These are phyloP conservation scores for Begonia masoniana DNA, from an alignment of 306 rosid species.

Conservation along the genomic window DNA sequence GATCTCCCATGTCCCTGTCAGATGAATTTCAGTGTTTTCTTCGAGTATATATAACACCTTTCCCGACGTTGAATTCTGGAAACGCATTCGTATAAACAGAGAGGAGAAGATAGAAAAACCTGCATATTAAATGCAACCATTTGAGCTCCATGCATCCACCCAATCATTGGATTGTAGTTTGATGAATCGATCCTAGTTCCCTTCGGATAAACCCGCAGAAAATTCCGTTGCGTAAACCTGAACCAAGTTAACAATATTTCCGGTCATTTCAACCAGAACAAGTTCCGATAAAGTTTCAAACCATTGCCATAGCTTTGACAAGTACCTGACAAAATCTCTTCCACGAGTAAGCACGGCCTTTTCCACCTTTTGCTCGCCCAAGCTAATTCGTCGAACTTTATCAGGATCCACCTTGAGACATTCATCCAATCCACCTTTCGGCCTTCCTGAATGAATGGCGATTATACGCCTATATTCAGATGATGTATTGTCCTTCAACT, in stretches of 20 bases:
- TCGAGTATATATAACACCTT: not conserved
- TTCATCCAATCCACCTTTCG: conserved; percentile 78
- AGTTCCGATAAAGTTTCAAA: not conserved
- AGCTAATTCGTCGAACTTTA: conserved; percentile 79
- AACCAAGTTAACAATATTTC: conserved; percentile 8
- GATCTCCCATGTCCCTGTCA: conserved; percentile 90
- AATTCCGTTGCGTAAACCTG: conserved; percentile 91
- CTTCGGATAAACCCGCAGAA: conserved; percentile 91
- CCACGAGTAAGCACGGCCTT: conserved; percentile 54
- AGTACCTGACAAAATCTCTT: conserved; percentile 72
- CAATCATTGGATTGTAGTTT: conserved; percentile 87
- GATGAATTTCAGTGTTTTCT: conserved; percentile 8
- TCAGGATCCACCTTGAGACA: conserved; percentile 78
- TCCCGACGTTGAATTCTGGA: not conserved
- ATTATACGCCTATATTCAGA: conserved; percentile 67
- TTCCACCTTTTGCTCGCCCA: conserved; percentile 92
- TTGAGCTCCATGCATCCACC: conserved; percentile 98
- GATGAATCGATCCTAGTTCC: conserved; percentile 91
- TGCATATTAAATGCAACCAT: conserved; percentile 99
- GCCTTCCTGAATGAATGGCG: conserved; percentile 96
- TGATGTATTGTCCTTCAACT: conserved; percentile 36
- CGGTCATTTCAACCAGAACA: not conserved
- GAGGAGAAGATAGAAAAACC: conserved; percentile 27
- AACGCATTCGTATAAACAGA: not conserved
- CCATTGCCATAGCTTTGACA: not conserved